Evolutionary conservation across 2,329 filamentous ascomycete genomes (phyloP), one percentile per base, ranked within the genome.

Genomic region (Coniosporium tulheliwenetii): DNA sequence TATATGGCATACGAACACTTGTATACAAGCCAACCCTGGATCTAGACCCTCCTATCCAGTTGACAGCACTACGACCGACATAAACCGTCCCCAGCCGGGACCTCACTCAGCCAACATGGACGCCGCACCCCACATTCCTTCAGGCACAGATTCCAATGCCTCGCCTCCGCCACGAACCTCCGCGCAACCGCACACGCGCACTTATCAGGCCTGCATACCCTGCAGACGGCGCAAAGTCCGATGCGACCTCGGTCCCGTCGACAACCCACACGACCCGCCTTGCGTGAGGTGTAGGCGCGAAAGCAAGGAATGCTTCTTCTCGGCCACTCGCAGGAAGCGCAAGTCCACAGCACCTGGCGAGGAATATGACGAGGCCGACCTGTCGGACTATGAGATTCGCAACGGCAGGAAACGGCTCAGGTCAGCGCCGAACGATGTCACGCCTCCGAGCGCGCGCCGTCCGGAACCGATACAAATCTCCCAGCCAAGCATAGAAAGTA

Each of bases 281-380:
- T 98, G 91, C 60, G 83, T 89, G 44, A 79, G 91, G 55, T 98
- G 91, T 59, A 81, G 86, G 40, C 79, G 91, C 50, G 91, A 98
- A 67, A 85, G 81, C 65, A 96, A 96, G 61, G 81, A 94, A 53
- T 98, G 91, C 67, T 93, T 81, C 71, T 98, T 98, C 68, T 93
- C 86, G 46, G 85, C 86, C 14, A 96, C 87, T 30, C 75, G 91
- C 39, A 79, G 91, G 56, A 96, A 96, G 76, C 77, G 86, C 57
- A 93, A 91, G 70, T 72, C 72, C 38, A 75, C 65, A 19, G 69
- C 66, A 43, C 62, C 58, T 40, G 58, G 57, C 9, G 65, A 66
- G 8, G 63, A 62, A 29, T 48, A 52, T 7, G 62, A 67, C 2
- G 63, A 65, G 30, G 52, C 57, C 19, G 63, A 66, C 12, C 52